Percentiles rank a stretch among this genome's conserved stretches.
These are phyloP conservation scores for Albizia julibrissin DNA, from an alignment of 306 rosid species.

Conservation along the genomic window DNA sequence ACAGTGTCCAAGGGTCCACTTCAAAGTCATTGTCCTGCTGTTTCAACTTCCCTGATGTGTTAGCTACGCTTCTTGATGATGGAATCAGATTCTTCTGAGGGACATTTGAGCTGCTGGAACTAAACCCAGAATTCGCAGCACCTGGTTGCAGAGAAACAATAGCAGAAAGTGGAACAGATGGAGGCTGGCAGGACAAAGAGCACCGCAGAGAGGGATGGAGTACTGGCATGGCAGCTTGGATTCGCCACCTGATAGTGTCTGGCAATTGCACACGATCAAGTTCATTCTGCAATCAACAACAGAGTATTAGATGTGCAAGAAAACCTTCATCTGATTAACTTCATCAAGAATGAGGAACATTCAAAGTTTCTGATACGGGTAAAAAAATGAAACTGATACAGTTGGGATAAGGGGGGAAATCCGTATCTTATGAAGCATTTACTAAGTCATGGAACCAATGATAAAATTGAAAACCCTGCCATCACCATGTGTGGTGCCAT, in stretches of 20 bases:
- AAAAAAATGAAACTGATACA: not conserved
- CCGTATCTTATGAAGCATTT: not conserved
- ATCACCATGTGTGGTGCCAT: not conserved
- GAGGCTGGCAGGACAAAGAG: slow-evolving; percentile 72
- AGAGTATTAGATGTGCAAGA: slow-evolving; percentile 25
- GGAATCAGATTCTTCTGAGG: slow-evolving; percentile 56
- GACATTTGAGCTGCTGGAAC: slow-evolving; percentile 41
- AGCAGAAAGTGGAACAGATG: slow-evolving; percentile 59
- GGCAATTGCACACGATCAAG: slow-evolving; percentile 79
- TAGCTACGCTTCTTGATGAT: slow-evolving; percentile 43
- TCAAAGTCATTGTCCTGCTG: slow-evolving; percentile 70
- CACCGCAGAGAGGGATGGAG: slow-evolving; percentile 56
- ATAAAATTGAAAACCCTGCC: not conserved
- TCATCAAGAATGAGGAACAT: not conserved
- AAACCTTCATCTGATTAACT: slow-evolving; percentile 6
- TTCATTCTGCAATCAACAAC: slow-evolving; percentile 59
- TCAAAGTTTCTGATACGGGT: not conserved
- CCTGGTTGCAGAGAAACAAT: slow-evolving; percentile 57
- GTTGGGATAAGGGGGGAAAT: too few relatives aligned
- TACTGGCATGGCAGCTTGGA: slow-evolving; percentile 91
- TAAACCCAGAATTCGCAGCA: slow-evolving; percentile 44
- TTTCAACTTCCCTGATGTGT: slow-evolving; percentile 65
- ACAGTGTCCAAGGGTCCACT: slow-evolving; percentile 85
- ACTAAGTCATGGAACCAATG: not conserved
- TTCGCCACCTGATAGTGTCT: slow-evolving; percentile 76